Conservation (phyloP, 75 land plant species). For the Adiantum capillusveneris region DNA sequence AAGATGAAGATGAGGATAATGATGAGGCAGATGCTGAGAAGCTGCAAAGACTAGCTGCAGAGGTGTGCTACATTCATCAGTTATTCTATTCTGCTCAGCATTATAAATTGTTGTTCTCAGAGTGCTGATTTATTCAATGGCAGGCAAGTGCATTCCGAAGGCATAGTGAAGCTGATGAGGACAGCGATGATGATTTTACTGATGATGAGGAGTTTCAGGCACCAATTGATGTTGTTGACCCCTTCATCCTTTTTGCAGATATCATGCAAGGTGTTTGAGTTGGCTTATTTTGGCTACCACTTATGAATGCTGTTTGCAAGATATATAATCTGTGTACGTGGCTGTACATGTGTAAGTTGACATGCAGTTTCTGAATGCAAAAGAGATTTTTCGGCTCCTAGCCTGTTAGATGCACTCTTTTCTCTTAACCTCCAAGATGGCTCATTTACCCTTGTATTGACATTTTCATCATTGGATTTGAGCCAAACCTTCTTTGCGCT, state of each 20-base stretch:
- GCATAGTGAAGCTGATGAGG: conserved; percentile 41
- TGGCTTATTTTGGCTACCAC: too few relatives aligned
- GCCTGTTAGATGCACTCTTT: too few relatives aligned
- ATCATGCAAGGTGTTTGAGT: conserved; percentile 87
- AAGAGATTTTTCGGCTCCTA: too few relatives aligned
- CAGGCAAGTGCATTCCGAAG: conserved; percentile 71
- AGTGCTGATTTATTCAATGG: not conserved
- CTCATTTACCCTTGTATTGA: too few relatives aligned
- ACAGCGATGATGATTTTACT: conserved; percentile 65
- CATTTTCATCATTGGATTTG: too few relatives aligned
- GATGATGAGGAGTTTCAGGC: conserved; percentile 98
- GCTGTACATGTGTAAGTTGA: too few relatives aligned
- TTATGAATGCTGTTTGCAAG: too few relatives aligned
- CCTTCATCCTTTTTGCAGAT: conserved; percentile 91
- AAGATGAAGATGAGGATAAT: conserved; percentile 75
- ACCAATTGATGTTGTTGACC: conserved; percentile 89
- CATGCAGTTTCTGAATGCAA: too few relatives aligned
- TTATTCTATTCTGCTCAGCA: not conserved
- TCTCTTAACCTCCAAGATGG: too few relatives aligned
- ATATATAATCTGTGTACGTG: too few relatives aligned
- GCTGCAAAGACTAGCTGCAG: conserved; percentile 72
- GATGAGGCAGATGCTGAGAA: conserved; percentile 77
- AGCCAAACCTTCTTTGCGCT: too few relatives aligned
- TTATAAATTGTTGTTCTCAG: not conserved
- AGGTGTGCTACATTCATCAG: conserved; percentile 41